Conservation (phyloP, 495 filamentous ascomycete species). For the Tuber brumale region DNA sequence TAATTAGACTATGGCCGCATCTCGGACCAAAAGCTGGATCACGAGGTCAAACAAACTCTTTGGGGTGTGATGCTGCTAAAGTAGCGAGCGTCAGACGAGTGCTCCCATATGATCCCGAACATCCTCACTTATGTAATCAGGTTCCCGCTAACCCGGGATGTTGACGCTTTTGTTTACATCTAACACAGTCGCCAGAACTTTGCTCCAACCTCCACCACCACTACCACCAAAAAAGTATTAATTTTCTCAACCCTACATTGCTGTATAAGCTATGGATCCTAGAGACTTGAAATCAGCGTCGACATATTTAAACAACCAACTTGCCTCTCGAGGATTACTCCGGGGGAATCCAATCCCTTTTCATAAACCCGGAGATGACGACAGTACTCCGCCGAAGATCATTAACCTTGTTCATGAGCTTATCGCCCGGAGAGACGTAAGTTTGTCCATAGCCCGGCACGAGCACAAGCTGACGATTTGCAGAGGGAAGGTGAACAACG, state of each 20-base stretch:
- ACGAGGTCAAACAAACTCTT: not conserved
- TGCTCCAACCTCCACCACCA: not conserved
- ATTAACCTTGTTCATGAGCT: constrained; percentile 92
- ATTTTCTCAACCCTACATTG: not conserved
- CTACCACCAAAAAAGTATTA: constrained; percentile 1
- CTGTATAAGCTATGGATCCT: constrained; percentile 56
- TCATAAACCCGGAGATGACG: constrained; percentile 61
- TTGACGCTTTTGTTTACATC: not conserved
- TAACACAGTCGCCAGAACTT: not conserved
- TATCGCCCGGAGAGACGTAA: constrained; percentile 48
- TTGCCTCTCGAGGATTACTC: constrained; percentile 80
- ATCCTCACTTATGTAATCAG: not conserved
- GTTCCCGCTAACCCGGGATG: not conserved
- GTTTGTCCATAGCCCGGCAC: not conserved
- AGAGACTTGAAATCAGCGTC: constrained; percentile 81
- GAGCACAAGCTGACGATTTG: constrained; percentile 4
- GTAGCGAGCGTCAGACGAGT: not conserved
- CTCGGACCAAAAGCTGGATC: not conserved
- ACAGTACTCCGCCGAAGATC: constrained; percentile 72
- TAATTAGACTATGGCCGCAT: no score
- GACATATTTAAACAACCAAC: constrained; percentile 90
- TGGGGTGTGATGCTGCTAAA: not conserved
- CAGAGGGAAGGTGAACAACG: constrained; percentile 85
- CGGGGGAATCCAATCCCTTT: constrained; percentile 81
- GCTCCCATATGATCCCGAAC: not conserved